Conservation (phyloP, 495 filamentous ascomycete genomes). For the Parathielavia appendiculata region DNA sequence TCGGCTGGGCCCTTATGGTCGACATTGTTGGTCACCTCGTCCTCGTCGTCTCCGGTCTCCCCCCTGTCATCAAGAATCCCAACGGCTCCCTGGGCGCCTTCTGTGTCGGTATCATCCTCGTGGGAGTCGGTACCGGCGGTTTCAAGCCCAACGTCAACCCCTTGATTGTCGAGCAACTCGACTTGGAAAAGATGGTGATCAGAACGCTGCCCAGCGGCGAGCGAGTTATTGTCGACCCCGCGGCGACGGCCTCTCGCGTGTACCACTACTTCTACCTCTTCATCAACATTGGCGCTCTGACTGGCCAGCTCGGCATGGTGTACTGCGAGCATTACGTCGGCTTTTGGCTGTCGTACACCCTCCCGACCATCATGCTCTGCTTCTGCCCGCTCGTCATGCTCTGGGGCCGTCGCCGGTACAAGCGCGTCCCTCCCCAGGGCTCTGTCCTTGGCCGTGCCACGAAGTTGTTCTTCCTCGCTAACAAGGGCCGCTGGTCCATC, state of each 20-base stretch:
- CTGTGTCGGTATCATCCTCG: conserved; percentile 57
- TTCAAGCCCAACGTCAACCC: conserved; percentile 64
- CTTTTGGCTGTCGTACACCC: conserved; percentile 64
- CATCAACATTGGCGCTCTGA: conserved; percentile 62
- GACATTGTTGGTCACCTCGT: conserved; percentile 63
- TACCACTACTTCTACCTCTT: conserved; percentile 64
- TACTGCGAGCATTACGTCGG: conserved; percentile 71
- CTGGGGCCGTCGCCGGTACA: conserved; percentile 56
- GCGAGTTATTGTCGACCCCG: conserved; percentile 64
- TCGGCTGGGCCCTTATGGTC: conserved; percentile 51
- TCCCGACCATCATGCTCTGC: conserved; percentile 56
- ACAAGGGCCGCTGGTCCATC: conserved; percentile 60
- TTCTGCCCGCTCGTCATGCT: conserved; percentile 60
- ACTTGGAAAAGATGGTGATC: conserved; percentile 37
- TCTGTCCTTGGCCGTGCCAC: conserved; percentile 57
- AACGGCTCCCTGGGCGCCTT: conserved; percentile 53
- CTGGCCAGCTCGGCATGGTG: conserved; percentile 50
- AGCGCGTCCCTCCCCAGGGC: conserved; percentile 53
- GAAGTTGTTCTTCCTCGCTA: conserved; percentile 50
- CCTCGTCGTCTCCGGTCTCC: conserved; percentile 57
- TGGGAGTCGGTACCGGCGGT: conserved; percentile 61
- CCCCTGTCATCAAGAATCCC: conserved; percentile 53
- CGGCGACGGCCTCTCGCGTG: conserved; percentile 55
- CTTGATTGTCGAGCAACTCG: conserved; percentile 53
- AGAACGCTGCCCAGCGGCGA: conserved; percentile 50